Evolutionary conservation across 2,329 filamentous ascomycete species (phyloP).

Genomic region (Aspergillus tubingensis): DNA sequence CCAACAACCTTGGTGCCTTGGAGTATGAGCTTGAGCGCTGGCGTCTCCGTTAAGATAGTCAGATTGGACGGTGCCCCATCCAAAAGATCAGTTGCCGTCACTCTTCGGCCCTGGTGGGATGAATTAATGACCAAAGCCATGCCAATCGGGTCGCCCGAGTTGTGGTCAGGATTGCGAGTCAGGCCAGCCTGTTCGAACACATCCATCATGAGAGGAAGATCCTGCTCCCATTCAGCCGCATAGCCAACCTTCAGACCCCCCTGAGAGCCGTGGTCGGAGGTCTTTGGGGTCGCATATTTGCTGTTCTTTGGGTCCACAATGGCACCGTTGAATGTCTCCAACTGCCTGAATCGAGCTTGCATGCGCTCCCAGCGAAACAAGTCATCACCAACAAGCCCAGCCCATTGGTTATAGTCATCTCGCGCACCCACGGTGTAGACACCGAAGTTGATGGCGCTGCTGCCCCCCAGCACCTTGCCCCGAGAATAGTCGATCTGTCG

Average conservation of each 20-base stretch:
- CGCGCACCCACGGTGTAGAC: constrained; percentile 57
- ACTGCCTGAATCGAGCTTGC: constrained; percentile 51
- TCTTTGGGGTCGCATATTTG: constrained; percentile 52
- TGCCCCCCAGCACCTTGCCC: constrained; percentile 56
- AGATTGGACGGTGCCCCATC: constrained; percentile 52
- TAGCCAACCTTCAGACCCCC: constrained; percentile 55
- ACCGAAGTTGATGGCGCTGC: constrained; percentile 57
- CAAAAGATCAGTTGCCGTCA: constrained; percentile 56
- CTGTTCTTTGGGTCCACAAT: constrained; percentile 40
- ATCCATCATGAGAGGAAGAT: constrained; percentile 50
- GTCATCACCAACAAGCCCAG: constrained; percentile 57
- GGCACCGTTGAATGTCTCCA: constrained; percentile 57
- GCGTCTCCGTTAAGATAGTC: constrained; percentile 52
- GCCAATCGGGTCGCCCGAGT: constrained; percentile 61
- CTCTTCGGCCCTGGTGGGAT: constrained; percentile 50
- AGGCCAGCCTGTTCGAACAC: constrained; percentile 53
- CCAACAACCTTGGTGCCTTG: constrained; percentile 50
- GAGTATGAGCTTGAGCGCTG: constrained; percentile 52
- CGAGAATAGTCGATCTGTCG: constrained; percentile 54
- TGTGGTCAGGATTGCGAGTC: constrained; percentile 56
- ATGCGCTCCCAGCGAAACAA: constrained; percentile 58
- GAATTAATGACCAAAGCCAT: constrained; percentile 56
- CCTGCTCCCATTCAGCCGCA: constrained; percentile 52
- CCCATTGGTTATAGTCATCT: constrained; percentile 66
- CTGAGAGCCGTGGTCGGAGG: constrained; percentile 50